Evolutionary conservation across 768 basidiomycete genomes (phyloP).

Genomic region (Russula griseocarnosa): DNA sequence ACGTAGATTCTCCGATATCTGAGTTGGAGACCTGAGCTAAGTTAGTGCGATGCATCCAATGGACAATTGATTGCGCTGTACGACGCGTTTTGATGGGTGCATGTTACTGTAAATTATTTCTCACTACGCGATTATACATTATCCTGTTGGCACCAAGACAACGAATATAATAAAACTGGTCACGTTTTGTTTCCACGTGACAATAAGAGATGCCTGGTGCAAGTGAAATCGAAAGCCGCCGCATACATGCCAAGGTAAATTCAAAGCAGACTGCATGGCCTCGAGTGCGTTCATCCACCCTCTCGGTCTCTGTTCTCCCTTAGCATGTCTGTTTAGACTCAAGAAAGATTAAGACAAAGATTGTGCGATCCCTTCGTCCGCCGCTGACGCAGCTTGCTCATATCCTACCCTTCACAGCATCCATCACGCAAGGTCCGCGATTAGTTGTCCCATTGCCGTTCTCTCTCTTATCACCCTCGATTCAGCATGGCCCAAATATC

Average conservation of each 20-base stretch:
- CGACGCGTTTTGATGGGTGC: slow-evolving; percentile 3
- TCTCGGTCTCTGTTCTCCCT: not conserved
- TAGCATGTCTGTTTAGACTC: slow-evolving; percentile 26
- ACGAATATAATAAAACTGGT: not conserved
- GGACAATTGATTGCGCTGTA: slow-evolving; percentile 7
- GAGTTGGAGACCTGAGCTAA: not conserved
- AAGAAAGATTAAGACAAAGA: slow-evolving; percentile 39
- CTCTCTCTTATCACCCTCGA: slow-evolving; percentile 3
- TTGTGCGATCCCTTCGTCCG: slow-evolving; percentile 37
- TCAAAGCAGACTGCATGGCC: slow-evolving; percentile 30
- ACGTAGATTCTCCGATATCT: slow-evolving; percentile 15
- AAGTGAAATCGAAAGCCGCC: not conserved
- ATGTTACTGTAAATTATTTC: slow-evolving; percentile 6
- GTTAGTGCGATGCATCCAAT: not conserved
- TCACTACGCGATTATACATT: not conserved
- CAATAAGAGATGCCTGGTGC: not conserved
- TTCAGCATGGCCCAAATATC: slow-evolving; percentile 67
- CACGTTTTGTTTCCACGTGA: not conserved
- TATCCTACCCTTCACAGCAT: slow-evolving; percentile 35
- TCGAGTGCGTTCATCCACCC: slow-evolving; percentile 31
- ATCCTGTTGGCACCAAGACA: not conserved
- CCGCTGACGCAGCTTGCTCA: slow-evolving; percentile 28
- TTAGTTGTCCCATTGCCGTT: not conserved
- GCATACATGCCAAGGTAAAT: not conserved
- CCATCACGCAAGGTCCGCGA: slow-evolving; percentile 45